Conservation (phyloP, 441 rosid species). For the Erysimum cheiri region DNA sequence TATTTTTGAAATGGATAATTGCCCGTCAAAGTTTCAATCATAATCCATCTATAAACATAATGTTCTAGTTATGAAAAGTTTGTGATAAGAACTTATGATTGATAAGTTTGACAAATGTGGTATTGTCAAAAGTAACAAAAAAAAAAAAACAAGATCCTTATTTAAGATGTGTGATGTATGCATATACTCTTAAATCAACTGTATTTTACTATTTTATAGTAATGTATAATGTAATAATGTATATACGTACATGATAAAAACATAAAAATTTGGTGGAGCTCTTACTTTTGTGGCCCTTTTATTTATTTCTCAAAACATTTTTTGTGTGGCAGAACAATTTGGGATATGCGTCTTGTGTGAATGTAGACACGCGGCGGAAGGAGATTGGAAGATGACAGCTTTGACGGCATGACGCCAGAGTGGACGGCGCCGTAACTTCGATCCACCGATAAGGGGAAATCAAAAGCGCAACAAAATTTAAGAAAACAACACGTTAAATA, state of each 20-base stretch:
- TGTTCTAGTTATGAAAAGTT: conserved; percentile 14
- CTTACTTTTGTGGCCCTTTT: conserved; percentile 5
- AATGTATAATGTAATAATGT: not conserved
- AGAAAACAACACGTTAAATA: not conserved
- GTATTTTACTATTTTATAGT: no score
- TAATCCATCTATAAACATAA: not conserved
- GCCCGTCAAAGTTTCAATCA: conserved; percentile 33
- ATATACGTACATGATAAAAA: not conserved
- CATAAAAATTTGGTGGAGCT: conserved; percentile 12
- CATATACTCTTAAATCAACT: not conserved
- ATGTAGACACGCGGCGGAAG: conserved; percentile 23
- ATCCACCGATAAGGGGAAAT: conserved; percentile 38
- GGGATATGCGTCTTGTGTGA: conserved; percentile 25
- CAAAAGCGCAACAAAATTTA: not conserved
- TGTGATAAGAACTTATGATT: conserved; percentile 15
- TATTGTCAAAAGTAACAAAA: not conserved
- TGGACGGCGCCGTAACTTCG: conserved; percentile 49
- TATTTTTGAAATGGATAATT: conserved; percentile 3
- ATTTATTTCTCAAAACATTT: conserved; percentile 35
- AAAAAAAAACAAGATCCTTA: not conserved
- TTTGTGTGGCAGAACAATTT: conserved; percentile 35
- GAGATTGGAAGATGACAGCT: conserved; percentile 38
- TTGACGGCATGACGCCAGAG: conserved; percentile 47
- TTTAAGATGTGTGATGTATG: conserved; percentile 3
- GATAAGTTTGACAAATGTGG: conserved; percentile 15